Base-by-base conservation (phyloP, 106 monocot genomes). In the Posidonia australis region DNA sequence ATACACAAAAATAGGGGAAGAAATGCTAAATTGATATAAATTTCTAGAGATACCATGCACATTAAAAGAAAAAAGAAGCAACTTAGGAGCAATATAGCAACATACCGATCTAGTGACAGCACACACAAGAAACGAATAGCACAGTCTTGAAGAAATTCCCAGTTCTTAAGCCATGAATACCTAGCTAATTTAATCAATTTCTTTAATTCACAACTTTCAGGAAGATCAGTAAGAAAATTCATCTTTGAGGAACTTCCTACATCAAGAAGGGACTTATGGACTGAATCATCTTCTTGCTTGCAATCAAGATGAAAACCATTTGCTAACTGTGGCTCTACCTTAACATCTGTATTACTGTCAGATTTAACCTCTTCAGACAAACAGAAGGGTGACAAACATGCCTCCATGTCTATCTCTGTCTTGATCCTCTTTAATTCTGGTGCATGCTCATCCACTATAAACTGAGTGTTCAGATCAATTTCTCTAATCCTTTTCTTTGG, bases 131-230 rank as follows among this genome's bases (percentile, higher is more conserved):
- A 90, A 21, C 96, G 84, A 72, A 96, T 82, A 55, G 96, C 84
- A 80, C 80, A 96, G 59, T 96, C 96, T 80, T 96, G 96, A 72
- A 96, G 78, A 75, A 96, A 79, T 69, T 90, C 84, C 96, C 96
- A 90, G 73, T 96, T 90, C 70, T 87, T 90, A 31, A 77, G 72
- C 70, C 76, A 85, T 48, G 96, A 96, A 66, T 82, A 68, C 58
- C 82, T 80, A 6, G 77, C 74, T 28, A 90, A 41, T 56, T 75
- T 90, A 19, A 96, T 75, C 67, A 96, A 65, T 52, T 79, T 90
- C 67, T 76, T 68, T 6, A 87, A 65, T 72, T 87, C 90, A 32
- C 76, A 69, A 70, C 54, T 75, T 68, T 81, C 74, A 62, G 77
- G 75, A 53, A 81, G 55, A 75, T 75, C 62, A 57, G 55, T 20